phyloP scores from a whole-genome alignment of 768 basidiomycete genomes.

The Exsudoporus frostii region DNA sequence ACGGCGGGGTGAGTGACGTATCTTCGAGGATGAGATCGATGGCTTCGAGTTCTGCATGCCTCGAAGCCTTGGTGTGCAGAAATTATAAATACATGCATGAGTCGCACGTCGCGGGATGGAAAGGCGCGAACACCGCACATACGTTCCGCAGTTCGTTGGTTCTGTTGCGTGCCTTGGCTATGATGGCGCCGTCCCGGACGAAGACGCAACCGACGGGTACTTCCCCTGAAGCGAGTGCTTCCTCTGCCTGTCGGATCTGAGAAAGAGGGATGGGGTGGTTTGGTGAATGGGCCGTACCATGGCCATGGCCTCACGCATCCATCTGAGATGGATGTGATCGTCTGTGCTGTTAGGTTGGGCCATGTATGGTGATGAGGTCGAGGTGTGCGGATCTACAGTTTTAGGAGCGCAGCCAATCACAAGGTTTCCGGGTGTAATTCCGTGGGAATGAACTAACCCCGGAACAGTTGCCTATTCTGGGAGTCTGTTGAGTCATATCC shows the following conservation, averaged over 20 bases:
- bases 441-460: too few species aligned
- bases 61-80: conserved; percentile 71
- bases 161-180: conserved; percentile 86
- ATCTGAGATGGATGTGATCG: conserved; percentile 41
- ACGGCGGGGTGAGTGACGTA: conserved; percentile 49
- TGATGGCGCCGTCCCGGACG: conserved; percentile 69
- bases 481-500: too few species aligned
- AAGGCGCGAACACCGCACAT: conserved; percentile 18
- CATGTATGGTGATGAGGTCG: not conserved
- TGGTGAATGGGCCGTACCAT: conserved; percentile 53
- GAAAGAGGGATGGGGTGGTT: not conserved
- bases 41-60: conserved; percentile 96
- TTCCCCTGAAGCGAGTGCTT: conserved; percentile 80
- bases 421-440: too few species aligned
- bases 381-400: too few species aligned
- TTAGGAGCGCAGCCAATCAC: too few species aligned
- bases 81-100: too few species aligned
- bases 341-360: conserved; percentile 3
- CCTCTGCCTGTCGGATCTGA: conserved; percentile 59
- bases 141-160: conserved; percentile 95
- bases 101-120: not conserved
- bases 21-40: conserved; percentile 83
- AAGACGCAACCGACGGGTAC: conserved; percentile 98
- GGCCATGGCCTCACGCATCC: conserved; percentile 81
- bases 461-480: too few species aligned